phyloP scores from a whole-genome alignment of 2,329 filamentous ascomycete species.

The Fusarium scirpi region DNA sequence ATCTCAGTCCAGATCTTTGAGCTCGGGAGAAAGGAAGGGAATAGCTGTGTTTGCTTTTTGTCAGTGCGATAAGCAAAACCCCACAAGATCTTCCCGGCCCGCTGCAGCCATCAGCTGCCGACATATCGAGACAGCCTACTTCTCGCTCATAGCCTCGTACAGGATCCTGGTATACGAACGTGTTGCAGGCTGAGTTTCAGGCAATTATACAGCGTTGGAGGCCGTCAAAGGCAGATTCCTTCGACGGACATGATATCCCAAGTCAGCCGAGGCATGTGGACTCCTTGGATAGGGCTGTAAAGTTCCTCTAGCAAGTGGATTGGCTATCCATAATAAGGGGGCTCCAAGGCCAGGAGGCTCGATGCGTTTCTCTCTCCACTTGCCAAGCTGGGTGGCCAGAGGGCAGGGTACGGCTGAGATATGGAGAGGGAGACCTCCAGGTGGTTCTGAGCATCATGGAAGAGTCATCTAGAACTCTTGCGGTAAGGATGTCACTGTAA shows the following conservation, averaged over 20 bases:
- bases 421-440: neutral
- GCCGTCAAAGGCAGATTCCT: constrained; percentile 5
- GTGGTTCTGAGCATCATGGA: neutral
- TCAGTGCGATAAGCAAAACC: constrained; percentile 26
- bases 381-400: constrained; percentile 7
- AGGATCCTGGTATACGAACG: constrained; percentile 4
- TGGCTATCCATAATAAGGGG: constrained; percentile 5
- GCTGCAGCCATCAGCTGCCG: constrained; percentile 36
- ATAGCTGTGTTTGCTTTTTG: constrained; percentile 20
- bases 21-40: constrained; percentile 12
- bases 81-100: constrained; percentile 35
- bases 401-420: neutral
- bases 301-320: neutral
- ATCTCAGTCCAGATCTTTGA: neutral
- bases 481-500: constrained; percentile 26
- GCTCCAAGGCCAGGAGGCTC: constrained; percentile 11
- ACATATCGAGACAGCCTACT: constrained; percentile 15
- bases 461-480: constrained; percentile 5
- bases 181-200: constrained; percentile 14
- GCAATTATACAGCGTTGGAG: constrained; percentile 8
- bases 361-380: constrained; percentile 10
- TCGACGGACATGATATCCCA: neutral
- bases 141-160: constrained; percentile 1
- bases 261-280: constrained; percentile 36
- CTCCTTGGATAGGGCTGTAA: constrained; percentile 34